phyloP scores from a whole-genome alignment of 768 basidiomycete species.

The Termitomyces sp. region DNA sequence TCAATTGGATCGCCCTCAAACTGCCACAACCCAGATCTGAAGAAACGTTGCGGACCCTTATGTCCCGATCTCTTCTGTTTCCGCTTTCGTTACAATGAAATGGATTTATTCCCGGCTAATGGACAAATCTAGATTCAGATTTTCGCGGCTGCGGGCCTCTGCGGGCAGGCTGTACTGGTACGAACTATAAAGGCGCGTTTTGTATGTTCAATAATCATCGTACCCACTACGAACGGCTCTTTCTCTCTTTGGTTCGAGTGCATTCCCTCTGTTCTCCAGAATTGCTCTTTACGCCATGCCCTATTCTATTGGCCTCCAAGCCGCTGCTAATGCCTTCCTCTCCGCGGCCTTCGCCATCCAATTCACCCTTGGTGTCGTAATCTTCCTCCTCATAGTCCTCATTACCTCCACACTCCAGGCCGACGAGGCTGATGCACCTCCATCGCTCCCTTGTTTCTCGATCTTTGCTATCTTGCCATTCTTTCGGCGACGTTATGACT shows the following conservation, averaged over 20 bases:
- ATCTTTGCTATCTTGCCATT: slow-evolving; percentile 59
- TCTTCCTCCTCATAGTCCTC: slow-evolving; percentile 40
- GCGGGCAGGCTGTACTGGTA: slow-evolving; percentile 21
- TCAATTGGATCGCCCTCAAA: slow-evolving; percentile 9
- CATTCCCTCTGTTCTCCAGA: slow-evolving; percentile 19
- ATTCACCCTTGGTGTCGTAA: slow-evolving; percentile 40
- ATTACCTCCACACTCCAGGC: slow-evolving; percentile 41
- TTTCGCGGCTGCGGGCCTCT: slow-evolving; percentile 24
- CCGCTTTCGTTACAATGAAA: slow-evolving; percentile 12
- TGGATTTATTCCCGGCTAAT: slow-evolving; percentile 11
- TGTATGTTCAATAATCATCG: slow-evolving; percentile 21
- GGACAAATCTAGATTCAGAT: slow-evolving; percentile 17
- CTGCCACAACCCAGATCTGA: slow-evolving; percentile 10
- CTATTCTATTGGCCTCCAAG: slow-evolving; percentile 43
- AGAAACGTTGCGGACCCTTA: slow-evolving; percentile 8
- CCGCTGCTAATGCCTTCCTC: slow-evolving; percentile 42
- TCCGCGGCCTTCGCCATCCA: slow-evolving; percentile 45
- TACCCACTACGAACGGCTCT: slow-evolving; percentile 9
- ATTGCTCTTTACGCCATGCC: slow-evolving; percentile 34
- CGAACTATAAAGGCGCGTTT: slow-evolving; percentile 23
- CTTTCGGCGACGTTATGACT: slow-evolving; percentile 66
- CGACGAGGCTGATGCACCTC: slow-evolving; percentile 46
- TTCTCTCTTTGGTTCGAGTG: slow-evolving; percentile 18
- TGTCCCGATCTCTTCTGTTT: slow-evolving; percentile 14
- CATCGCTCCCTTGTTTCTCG: slow-evolving; percentile 50